Evolutionary conservation across 345 rosid species (phyloP).

Genomic region (Sisymbrium altissimum): DNA sequence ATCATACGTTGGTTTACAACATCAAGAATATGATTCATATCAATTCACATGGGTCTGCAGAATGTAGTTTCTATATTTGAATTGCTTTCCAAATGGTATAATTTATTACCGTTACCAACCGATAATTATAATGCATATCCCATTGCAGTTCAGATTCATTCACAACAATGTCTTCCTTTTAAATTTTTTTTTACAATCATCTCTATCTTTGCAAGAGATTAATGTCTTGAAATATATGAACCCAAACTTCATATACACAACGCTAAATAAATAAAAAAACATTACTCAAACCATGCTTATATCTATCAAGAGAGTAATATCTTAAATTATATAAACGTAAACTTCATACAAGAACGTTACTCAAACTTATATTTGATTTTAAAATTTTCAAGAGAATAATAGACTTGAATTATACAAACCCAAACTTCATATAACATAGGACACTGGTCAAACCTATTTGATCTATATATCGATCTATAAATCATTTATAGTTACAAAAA

Average conservation of each 20-base stretch:
- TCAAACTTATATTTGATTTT: not conserved
- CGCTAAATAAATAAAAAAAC: not conserved
- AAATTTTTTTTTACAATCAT: too few species aligned
- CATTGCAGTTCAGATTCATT: not conserved
- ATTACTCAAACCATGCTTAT: not conserved
- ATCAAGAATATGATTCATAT: conserved; percentile 6
- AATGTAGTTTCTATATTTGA: not conserved
- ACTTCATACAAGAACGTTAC: not conserved
- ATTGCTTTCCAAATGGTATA: not conserved
- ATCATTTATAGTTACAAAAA: not conserved
- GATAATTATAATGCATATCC: conserved; percentile 3
- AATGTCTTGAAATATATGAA: not conserved
- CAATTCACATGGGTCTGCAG: conserved; percentile 19
- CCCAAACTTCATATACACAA: not conserved
- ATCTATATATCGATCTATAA: not conserved
- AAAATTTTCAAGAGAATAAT: not conserved
- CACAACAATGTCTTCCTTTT: not conserved
- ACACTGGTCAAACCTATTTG: not conserved
- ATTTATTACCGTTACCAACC: conserved; percentile 25
- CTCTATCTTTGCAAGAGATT: not conserved
- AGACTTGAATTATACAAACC: not conserved
- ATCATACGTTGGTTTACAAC: not conserved
- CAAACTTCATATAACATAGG: not conserved
- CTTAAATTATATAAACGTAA: not conserved
- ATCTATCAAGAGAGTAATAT: not conserved